Conservation (phyloP, 2,329 filamentous ascomycete species). For the Emydomyces testavorans region DNA sequence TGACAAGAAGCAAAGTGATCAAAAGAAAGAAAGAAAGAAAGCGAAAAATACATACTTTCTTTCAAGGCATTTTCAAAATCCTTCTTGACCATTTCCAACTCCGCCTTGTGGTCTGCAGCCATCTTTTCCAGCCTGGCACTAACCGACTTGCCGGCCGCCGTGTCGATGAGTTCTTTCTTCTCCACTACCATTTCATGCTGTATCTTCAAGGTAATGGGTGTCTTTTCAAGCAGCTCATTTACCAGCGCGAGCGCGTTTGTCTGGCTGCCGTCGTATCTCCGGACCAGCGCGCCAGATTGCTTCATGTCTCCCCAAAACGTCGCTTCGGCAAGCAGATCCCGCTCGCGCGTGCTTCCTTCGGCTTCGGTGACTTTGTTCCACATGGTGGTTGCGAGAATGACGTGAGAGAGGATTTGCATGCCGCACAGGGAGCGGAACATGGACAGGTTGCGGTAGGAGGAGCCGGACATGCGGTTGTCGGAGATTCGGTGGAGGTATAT, state of each 20-base stretch:
- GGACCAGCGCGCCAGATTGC: background rate
- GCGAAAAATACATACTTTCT: background rate
- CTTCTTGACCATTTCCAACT: background rate
- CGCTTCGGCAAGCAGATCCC: background rate
- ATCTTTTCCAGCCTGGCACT: background rate
- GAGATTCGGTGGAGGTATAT: constrained; percentile 6
- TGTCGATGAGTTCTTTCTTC: background rate
- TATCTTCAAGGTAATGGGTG: background rate
- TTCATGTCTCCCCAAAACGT: constrained; percentile 2
- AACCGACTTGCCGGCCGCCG: background rate
- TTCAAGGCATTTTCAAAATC: background rate
- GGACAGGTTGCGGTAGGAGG: background rate
- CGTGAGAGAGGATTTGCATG: background rate
- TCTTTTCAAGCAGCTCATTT: background rate
- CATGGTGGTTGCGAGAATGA: constrained; percentile 4
- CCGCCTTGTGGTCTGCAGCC: background rate
- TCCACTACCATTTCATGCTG: constrained; percentile 3
- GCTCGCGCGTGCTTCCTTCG: background rate
- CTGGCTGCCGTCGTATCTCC: background rate
- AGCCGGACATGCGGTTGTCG: constrained; percentile 2
- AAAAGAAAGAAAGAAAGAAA: too few relatives aligned
- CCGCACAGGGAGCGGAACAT: constrained; percentile 4
- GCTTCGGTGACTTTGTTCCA: background rate
- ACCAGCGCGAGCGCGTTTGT: background rate
- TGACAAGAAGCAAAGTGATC: too few relatives aligned